These are phyloP conservation scores for Calycina herbarum DNA, from an alignment of 2,329 filamentous ascomycete genomes.

Conservation along the genomic window DNA sequence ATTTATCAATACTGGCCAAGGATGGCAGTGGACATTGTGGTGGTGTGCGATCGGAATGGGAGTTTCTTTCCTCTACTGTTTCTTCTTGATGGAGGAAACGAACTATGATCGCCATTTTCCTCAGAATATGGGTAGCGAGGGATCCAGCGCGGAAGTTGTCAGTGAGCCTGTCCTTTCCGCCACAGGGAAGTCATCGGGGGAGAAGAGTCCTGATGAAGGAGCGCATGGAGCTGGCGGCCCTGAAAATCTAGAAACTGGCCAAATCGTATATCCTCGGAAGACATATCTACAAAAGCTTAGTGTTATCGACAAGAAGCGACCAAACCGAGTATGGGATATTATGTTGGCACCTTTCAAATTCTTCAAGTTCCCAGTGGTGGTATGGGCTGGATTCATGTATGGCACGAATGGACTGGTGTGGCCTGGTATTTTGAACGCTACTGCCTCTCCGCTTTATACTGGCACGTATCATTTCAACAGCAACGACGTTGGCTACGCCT, in stretches of 20 bases:
- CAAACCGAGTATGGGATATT: slow-evolving; percentile 43
- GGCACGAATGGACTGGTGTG: slow-evolving; percentile 38
- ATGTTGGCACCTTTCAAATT: slow-evolving; percentile 38
- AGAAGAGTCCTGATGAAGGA: neutral
- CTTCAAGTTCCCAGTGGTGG: slow-evolving; percentile 38
- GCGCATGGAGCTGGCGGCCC: slow-evolving; percentile 4
- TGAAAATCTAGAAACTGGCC: slow-evolving; percentile 32
- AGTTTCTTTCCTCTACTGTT: slow-evolving; percentile 48
- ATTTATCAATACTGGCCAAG: slow-evolving; percentile 48
- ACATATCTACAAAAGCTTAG: slow-evolving; percentile 46
- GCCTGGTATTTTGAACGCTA: slow-evolving; percentile 39
- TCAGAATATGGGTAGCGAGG: slow-evolving; percentile 13
- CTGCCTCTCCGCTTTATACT: slow-evolving; percentile 35
- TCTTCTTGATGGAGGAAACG: slow-evolving; percentile 61
- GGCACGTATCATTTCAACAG: slow-evolving; percentile 38
- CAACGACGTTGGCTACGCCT: slow-evolving; percentile 35
- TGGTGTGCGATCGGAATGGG: slow-evolving; percentile 53
- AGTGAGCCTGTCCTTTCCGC: slow-evolving; percentile 3
- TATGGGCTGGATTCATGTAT: slow-evolving; percentile 39
- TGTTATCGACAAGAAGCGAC: slow-evolving; percentile 43
- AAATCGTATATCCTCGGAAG: slow-evolving; percentile 40
- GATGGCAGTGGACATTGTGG: slow-evolving; percentile 48
- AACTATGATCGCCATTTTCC: slow-evolving; percentile 35
- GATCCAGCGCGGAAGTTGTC: slow-evolving; percentile 14
- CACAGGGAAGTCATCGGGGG: neutral